A percentile compares a stretch with the other conserved stretches of the same genome.
These are phyloP conservation scores for Gypsophila paniculata DNA, from an alignment of 179 eudicot species.

Conservation along the genomic window DNA sequence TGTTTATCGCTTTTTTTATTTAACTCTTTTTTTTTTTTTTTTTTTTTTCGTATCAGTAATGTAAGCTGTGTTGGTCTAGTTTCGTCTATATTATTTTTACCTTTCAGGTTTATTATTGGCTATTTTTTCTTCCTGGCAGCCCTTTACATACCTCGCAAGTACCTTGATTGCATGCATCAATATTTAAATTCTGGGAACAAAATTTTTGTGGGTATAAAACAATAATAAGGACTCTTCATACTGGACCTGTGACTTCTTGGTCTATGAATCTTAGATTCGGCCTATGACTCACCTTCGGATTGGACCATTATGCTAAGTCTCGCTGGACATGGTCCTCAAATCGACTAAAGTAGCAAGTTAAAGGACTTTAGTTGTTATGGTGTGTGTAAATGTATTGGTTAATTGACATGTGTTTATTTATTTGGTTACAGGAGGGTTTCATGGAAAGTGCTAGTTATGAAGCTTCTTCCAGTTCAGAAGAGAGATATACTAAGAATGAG, in stretches of 20 bases:
- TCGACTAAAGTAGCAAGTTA: slow-evolving; percentile 4
- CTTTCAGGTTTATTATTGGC: no score
- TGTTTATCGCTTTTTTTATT: no score
- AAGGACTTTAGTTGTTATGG: background rate
- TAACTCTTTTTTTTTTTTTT: no score
- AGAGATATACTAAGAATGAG: slow-evolving; percentile 31
- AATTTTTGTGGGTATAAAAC: background rate
- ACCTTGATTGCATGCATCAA: background rate
- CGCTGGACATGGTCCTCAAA: background rate
- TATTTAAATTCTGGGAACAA: background rate
- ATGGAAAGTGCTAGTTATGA: slow-evolving; percentile 25
- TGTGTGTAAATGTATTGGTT: background rate
- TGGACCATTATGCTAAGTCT: background rate
- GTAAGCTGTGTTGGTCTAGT: background rate
- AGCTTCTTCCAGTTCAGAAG: slow-evolving; percentile 29
- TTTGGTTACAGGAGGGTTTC: slow-evolving; percentile 26
- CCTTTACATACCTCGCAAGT: background rate
- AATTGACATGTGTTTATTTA: slow-evolving; percentile 9
- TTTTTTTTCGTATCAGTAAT: background rate
- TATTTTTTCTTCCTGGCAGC: background rate
- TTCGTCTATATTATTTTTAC: background rate
- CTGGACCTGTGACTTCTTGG: background rate
- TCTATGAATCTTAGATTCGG: background rate
- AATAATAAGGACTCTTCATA: background rate
- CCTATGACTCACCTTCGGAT: background rate